Evolutionary conservation across 345 rosid species (phyloP), one percentile per base, ranked within the genome.

Genomic region (Gossypium arboreum): DNA sequence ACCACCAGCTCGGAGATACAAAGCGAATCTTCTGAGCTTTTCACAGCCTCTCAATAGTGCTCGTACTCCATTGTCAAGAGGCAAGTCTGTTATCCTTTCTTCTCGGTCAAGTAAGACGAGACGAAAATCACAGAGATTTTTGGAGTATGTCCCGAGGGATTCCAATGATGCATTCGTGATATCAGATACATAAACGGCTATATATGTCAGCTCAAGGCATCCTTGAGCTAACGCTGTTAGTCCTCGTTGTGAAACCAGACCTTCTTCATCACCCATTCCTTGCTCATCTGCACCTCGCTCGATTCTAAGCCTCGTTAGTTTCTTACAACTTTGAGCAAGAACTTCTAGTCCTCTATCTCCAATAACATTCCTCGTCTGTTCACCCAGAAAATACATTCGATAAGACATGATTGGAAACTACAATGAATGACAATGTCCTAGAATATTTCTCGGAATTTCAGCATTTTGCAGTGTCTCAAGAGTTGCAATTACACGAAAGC

Each of bases 311-410:
- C 99, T 86, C 84, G 89, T 89, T 77, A 95, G 84, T 34, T 68
- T 82, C 83, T 83, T 89, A 78, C 99, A 93, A 76, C 83, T 77
- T 75, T 56, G 85, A 72, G 97, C 93, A 75, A 95, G 88, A 79
- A 89, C 85, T 85, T 92, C 97, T 78, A 95, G 73, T 69, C 97
- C 99, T 79, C 90, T 82, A 81, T 95, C 99, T 79, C 98, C 98
- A 60, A 95, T 90, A 55, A 90, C 99, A 84, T 90, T 90, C 89
- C 99, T 90, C 7, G 99, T 83, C 99, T 95, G 95, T 67, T 68
- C 71, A 80, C 51, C 74, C 44, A 25, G 70, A 75, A 78, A 71
- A 71, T 9, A 79, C 9, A 74, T 76, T 65, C 7, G 57, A 39
- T 29, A 43, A 17, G 22, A 13, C 60, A 2, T 10, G 0, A 50